A percentile compares a stretch with the other conserved stretches of the same genome.
Conservation (phyloP, 2,329 filamentous ascomycete species). For the Diaporthe australafricana region DNA sequence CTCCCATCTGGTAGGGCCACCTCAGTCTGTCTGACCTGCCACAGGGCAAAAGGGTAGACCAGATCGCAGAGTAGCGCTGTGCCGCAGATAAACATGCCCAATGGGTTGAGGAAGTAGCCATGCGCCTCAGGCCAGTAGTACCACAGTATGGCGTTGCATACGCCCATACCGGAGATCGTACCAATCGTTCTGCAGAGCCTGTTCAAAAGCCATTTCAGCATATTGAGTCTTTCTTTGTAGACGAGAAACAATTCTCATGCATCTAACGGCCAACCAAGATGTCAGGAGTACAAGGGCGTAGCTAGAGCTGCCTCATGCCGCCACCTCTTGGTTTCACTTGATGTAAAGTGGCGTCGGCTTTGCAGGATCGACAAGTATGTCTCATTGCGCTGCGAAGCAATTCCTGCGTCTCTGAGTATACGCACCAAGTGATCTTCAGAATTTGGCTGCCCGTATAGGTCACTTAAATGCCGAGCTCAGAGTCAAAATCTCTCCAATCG, state of each 20-base stretch:
- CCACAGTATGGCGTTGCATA: conserved; percentile 56
- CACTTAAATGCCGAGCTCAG: too few relatives aligned
- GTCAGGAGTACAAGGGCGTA: not conserved
- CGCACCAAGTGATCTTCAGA: too few relatives aligned
- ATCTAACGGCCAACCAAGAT: not conserved
- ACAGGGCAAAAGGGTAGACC: conserved; percentile 57
- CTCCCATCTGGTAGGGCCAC: conserved; percentile 52
- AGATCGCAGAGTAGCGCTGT: conserved; percentile 56
- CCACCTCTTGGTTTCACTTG: not conserved
- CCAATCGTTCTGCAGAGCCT: conserved; percentile 59
- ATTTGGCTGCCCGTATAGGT: too few relatives aligned
- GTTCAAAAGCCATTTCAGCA: conserved; percentile 12
- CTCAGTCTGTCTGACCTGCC: conserved; percentile 53
- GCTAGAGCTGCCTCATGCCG: too few relatives aligned
- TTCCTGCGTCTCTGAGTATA: too few relatives aligned
- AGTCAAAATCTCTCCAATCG: not conserved
- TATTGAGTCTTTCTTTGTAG: not conserved
- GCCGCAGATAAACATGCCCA: conserved; percentile 55
- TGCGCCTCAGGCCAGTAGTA: conserved; percentile 64
- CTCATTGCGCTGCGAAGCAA: not conserved
- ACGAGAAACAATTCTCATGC: not conserved
- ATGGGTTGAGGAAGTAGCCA: conserved; percentile 56
- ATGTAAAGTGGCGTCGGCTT: not conserved
- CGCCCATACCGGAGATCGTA: conserved; percentile 54
- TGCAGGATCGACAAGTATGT: too few relatives aligned